These are phyloP conservation scores for Diaporthe citri DNA, from an alignment of 2,329 filamentous ascomycete species.

Conservation along the genomic window DNA sequence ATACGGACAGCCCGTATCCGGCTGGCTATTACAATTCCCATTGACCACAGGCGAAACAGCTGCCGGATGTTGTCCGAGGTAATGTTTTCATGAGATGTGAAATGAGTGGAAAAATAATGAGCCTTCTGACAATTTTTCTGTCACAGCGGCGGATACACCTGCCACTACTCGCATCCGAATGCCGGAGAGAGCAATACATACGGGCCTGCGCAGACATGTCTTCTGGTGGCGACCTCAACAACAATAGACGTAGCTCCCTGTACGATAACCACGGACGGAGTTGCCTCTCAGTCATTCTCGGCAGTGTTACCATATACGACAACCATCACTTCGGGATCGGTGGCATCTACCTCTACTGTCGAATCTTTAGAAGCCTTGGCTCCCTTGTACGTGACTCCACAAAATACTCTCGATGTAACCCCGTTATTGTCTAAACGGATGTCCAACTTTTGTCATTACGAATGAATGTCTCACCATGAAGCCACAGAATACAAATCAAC, in stretches of 20 bases:
- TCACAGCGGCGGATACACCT: not conserved
- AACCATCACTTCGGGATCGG: not conserved
- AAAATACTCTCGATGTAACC: not conserved
- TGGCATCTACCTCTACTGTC: not conserved
- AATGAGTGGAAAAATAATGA: not conserved
- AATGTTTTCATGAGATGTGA: not conserved
- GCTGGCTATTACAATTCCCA: not conserved
- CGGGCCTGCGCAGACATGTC: not conserved
- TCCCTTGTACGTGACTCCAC: not conserved
- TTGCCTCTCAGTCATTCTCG: not conserved
- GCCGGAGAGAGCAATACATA: not conserved
- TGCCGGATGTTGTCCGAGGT: not conserved
- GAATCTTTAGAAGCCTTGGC: not conserved
- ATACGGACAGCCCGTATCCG: not conserved
- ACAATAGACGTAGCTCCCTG: not conserved
- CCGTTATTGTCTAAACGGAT: not conserved
- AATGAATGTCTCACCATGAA: not conserved
- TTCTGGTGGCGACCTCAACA: not conserved
- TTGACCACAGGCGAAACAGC: not conserved
- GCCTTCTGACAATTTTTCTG: not conserved
- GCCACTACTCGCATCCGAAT: not conserved
- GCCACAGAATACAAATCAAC: constrained; percentile 1
- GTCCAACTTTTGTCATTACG: not conserved
- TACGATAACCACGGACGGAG: not conserved
- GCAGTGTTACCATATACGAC: not conserved